phyloP scores from a whole-genome alignment of 305 asterid genomes.

The Striga hermonthica region DNA sequence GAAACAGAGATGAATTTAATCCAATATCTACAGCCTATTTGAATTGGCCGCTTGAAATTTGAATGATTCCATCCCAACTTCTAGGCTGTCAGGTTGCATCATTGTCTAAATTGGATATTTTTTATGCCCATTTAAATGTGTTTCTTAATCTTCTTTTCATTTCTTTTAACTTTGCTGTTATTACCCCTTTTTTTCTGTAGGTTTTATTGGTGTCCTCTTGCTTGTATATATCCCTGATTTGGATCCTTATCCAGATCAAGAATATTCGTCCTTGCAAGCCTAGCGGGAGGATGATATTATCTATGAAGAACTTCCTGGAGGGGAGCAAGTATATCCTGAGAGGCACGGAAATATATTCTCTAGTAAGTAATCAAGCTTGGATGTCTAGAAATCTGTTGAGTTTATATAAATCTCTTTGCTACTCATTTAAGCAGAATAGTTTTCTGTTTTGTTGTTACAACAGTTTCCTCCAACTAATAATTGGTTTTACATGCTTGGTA shows the following conservation, averaged over 20 bases:
- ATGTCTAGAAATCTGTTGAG: not conserved
- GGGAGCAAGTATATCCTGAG: slow-evolving; percentile 42
- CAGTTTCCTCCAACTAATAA: slow-evolving; percentile 25
- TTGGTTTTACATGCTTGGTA: slow-evolving; percentile 25
- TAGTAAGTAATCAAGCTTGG: slow-evolving; percentile 51
- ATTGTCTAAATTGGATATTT: too few species aligned
- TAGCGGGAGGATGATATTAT: slow-evolving; percentile 55
- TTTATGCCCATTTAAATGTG: not conserved
- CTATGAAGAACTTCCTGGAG: slow-evolving; percentile 90
- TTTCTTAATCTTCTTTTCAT: not conserved
- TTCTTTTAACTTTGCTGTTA: slow-evolving; percentile 2
- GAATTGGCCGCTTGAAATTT: too few species aligned
- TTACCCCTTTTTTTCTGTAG: slow-evolving; percentile 44
- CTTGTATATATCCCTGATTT: slow-evolving; percentile 68
- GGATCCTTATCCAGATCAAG: slow-evolving; percentile 87
- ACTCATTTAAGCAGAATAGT: not conserved
- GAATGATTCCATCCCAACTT: too few species aligned
- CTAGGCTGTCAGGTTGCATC: too few species aligned
- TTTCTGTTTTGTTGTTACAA: slow-evolving; percentile 4
- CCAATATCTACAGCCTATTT: too few species aligned
- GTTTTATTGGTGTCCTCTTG: slow-evolving; percentile 69
- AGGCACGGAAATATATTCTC: slow-evolving; percentile 42
- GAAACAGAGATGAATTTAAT: too few species aligned
- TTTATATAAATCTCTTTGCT: too few species aligned
- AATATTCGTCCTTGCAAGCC: slow-evolving; percentile 59